Percentiles rank a stretch among this genome's conserved stretches.
Conservation (phyloP, 192 early-diverging fungal genomes). For the Podila epigama region DNA sequence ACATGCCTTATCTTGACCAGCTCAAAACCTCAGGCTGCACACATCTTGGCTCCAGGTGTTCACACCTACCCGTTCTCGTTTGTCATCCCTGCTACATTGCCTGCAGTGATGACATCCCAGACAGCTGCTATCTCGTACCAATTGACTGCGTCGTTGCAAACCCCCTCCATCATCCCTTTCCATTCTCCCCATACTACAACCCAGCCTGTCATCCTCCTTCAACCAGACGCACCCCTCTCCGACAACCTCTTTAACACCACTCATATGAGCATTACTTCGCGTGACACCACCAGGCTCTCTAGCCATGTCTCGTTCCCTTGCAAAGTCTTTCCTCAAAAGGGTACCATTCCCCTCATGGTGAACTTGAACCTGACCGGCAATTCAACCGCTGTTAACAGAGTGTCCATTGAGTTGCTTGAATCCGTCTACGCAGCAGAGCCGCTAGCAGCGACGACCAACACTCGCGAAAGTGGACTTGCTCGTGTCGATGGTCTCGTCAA, state of each 20-base stretch:
- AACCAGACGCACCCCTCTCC: constrained; percentile 19
- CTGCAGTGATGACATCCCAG: constrained; percentile 20
- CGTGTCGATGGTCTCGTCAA: too few species aligned
- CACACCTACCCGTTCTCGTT: constrained; percentile 37
- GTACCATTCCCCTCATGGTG: constrained; percentile 23
- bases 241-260: constrained; percentile 29
- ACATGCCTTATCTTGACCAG: constrained; percentile 5
- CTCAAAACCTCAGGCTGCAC: not conserved
- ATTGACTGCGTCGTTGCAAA: constrained; percentile 22
- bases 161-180: constrained; percentile 20
- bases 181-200: constrained; percentile 1
- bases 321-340: constrained; percentile 28
- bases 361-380: constrained; percentile 29
- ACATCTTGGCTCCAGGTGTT: constrained; percentile 9
- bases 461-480: too few species aligned
- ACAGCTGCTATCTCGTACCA: constrained; percentile 25
- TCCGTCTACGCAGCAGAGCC: constrained; percentile 1
- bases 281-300: constrained; percentile 6
- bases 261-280: constrained; percentile 2
- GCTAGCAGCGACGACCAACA: too few species aligned
- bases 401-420: constrained; percentile 31
- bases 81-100: constrained; percentile 4
- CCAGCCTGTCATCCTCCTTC: constrained; percentile 29
- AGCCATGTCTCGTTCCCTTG: constrained; percentile 29
- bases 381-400: constrained; percentile 15